Conservation (phyloP, 1,284 basidiomycete genomes). For the Pterula multifida region DNA sequence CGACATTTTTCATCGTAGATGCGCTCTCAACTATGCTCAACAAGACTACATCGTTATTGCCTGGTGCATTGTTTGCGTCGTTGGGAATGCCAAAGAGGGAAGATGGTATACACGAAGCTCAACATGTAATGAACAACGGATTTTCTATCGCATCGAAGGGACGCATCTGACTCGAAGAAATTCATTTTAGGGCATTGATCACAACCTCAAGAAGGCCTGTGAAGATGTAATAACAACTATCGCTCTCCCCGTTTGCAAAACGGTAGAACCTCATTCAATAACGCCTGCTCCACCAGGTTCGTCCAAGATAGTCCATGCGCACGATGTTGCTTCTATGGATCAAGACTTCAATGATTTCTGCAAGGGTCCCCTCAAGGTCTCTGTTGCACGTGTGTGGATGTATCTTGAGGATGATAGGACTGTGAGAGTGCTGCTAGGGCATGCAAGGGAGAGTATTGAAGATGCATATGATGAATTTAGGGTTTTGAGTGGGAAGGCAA, state of each 20-base stretch:
- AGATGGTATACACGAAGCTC: slow-evolving; percentile 46
- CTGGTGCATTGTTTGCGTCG: slow-evolving; percentile 53
- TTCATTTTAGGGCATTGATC: slow-evolving; percentile 60
- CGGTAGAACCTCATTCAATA: slow-evolving; percentile 23
- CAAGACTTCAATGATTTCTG: neutral
- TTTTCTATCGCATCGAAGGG: too few relatives aligned
- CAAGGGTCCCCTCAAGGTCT: neutral
- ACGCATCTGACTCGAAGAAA: too few relatives aligned
- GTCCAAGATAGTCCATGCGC: neutral
- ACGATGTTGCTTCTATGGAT: neutral
- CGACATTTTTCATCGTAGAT: slow-evolving; percentile 29
- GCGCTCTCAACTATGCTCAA: slow-evolving; percentile 64
- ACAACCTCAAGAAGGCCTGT: slow-evolving; percentile 71
- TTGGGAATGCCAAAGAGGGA: slow-evolving; percentile 48
- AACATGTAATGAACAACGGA: too few relatives aligned
- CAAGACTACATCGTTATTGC: slow-evolving; percentile 60
- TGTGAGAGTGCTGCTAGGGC: slow-evolving; percentile 63
- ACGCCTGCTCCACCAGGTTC: slow-evolving; percentile 8
- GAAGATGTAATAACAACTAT: slow-evolving; percentile 70
- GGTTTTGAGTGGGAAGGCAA: neutral
- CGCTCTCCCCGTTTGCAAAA: slow-evolving; percentile 34
- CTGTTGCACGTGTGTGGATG: slow-evolving; percentile 31
- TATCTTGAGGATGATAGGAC: slow-evolving; percentile 77
- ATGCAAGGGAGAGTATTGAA: slow-evolving; percentile 63
- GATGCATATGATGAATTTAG: slow-evolving; percentile 65